phyloP scores from a whole-genome alignment of 768 basidiomycete genomes.

The Phanerochaete sordida region DNA sequence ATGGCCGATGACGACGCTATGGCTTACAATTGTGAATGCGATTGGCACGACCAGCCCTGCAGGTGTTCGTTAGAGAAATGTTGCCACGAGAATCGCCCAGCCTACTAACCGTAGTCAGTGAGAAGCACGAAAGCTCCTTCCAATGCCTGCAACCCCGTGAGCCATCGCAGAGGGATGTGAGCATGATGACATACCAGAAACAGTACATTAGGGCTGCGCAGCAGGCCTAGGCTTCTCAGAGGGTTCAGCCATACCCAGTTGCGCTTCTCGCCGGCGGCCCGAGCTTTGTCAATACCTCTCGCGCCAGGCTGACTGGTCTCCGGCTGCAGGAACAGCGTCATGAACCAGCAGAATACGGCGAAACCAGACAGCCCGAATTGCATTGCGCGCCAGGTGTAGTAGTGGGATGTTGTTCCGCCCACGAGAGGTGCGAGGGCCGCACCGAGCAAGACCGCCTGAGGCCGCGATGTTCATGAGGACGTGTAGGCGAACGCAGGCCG shows the following conservation, averaged over 20 bases:
- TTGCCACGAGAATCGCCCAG: not conserved
- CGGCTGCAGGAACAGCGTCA: conserved; percentile 48
- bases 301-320: conserved; percentile 65
- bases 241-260: conserved; percentile 55
- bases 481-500: not conserved
- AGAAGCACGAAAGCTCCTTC: conserved; percentile 30
- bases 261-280: conserved; percentile 8
- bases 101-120: conserved; percentile 33
- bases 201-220: conserved; percentile 59
- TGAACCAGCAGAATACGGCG: conserved; percentile 36
- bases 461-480: not conserved
- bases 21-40: conserved; percentile 61
- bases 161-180: too few relatives aligned
- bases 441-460: conserved; percentile 51
- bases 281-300: conserved; percentile 47
- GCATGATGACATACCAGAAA: conserved; percentile 40
- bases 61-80: not conserved
- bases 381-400: conserved; percentile 64
- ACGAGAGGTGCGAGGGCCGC: conserved; percentile 57
- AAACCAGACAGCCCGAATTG: conserved; percentile 43
- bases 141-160: conserved; percentile 33
- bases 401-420: conserved; percentile 56
- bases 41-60: conserved; percentile 53
- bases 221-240: conserved; percentile 43
- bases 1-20: not conserved